Conservation (phyloP, 2,329 filamentous ascomycete genomes). For the Sclerotinia sclerotiorum region DNA sequence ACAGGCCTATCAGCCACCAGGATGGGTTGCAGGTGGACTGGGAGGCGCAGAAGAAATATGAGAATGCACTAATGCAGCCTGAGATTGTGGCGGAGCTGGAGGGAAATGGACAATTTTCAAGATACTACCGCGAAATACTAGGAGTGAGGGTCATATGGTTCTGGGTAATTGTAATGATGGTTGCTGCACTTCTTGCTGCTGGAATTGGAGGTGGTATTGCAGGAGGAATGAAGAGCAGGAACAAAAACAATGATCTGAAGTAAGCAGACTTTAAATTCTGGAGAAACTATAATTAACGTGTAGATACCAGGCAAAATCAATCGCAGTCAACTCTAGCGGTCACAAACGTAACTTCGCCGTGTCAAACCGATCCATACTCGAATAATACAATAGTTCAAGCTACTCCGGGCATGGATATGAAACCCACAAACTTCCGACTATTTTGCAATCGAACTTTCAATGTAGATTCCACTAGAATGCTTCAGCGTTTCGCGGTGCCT, state of each 20-base stretch:
- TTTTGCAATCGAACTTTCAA: slow-evolving; percentile 12
- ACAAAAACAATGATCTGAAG: neutral
- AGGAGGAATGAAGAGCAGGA: neutral
- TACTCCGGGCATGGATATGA: neutral
- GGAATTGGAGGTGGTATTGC: neutral
- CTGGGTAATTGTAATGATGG: neutral
- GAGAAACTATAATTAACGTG: neutral
- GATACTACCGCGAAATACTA: neutral
- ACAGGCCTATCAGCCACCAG: neutral
- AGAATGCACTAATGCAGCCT: neutral
- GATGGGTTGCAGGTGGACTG: slow-evolving; percentile 10
- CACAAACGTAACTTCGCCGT: neutral
- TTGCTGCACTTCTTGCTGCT: neutral
- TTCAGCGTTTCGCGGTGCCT: neutral
- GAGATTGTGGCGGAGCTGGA: slow-evolving; percentile 11
- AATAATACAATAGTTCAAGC: neutral
- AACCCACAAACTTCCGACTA: neutral
- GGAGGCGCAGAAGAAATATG: neutral
- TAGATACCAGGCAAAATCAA: neutral
- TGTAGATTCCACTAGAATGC: neutral
- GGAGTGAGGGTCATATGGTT: slow-evolving; percentile 13
- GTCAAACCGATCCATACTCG: neutral
- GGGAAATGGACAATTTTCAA: neutral
- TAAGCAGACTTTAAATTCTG: neutral
- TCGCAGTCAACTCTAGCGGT: neutral